Conservation (phyloP, 2,329 filamentous ascomycete genomes). For the Cladosporium sp. region DNA sequence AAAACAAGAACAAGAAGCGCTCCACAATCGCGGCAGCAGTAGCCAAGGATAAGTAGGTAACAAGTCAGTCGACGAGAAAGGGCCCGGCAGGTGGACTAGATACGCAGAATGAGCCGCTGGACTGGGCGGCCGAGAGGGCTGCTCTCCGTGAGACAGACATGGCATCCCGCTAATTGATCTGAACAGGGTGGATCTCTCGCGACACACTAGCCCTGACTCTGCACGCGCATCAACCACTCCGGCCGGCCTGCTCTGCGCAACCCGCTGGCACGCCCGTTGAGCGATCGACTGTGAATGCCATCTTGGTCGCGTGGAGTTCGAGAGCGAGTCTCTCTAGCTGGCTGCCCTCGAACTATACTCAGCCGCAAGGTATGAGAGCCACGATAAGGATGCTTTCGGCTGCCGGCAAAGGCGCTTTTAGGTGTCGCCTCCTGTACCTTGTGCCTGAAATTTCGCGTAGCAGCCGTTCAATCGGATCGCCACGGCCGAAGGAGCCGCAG, state of each 20-base stretch:
- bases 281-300: background rate
- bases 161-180: conserved; percentile 20
- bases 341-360: background rate
- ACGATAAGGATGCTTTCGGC: conserved; percentile 9
- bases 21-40: conserved; percentile 10
- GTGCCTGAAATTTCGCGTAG: conserved; percentile 18
- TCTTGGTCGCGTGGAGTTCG: background rate
- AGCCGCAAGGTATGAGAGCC: background rate
- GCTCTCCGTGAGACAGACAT: conserved; percentile 31
- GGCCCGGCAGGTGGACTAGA: conserved; percentile 26
- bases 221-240: conserved; percentile 19
- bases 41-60: conserved; percentile 16
- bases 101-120: conserved; percentile 14
- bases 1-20: conserved; percentile 22
- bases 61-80: conserved; percentile 12
- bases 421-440: background rate
- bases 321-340: background rate
- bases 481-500: conserved; percentile 12
- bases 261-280: conserved; percentile 1
- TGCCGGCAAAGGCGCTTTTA: conserved; percentile 3
- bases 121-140: conserved; percentile 21
- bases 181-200: conserved; percentile 12
- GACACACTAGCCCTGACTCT: conserved; percentile 19
- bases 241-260: conserved; percentile 4
- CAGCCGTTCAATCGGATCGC: conserved; percentile 2